Evolutionary conservation across 2,329 filamentous ascomycete genomes (phyloP).

Genomic region (Lomentospora prolificans): DNA sequence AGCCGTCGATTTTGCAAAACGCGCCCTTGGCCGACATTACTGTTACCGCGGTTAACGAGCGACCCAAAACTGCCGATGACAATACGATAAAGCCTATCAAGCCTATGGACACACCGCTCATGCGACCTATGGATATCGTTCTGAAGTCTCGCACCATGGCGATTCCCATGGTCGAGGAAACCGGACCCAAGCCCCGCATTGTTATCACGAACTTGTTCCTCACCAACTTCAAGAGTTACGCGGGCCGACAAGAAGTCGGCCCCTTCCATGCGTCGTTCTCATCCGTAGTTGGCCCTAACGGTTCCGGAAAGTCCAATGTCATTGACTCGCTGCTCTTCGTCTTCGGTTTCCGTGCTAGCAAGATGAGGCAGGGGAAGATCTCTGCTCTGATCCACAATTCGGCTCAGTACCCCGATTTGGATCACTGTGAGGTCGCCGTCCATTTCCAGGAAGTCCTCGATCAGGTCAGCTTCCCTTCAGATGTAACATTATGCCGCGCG

Average conservation of each 20-base stretch:
- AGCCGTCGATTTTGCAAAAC: slow-evolving; percentile 35
- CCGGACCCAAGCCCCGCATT: slow-evolving; percentile 71
- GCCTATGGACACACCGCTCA: slow-evolving; percentile 66
- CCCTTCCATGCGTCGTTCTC: slow-evolving; percentile 97
- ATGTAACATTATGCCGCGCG: neutral
- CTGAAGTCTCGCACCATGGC: slow-evolving; percentile 70
- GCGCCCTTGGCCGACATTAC: slow-evolving; percentile 69
- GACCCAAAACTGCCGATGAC: slow-evolving; percentile 30
- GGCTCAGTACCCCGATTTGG: slow-evolving; percentile 71
- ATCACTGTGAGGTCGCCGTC: slow-evolving; percentile 90
- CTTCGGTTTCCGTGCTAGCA: slow-evolving; percentile 97
- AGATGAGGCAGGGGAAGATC: slow-evolving; percentile 98
- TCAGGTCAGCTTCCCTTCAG: slow-evolving; percentile 32
- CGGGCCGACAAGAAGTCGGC: slow-evolving; percentile 86
- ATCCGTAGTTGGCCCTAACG: slow-evolving; percentile 94
- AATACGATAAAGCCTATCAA: slow-evolving; percentile 60
- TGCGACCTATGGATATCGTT: slow-evolving; percentile 89
- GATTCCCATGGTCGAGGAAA: slow-evolving; percentile 60
- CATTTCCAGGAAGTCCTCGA: slow-evolving; percentile 96
- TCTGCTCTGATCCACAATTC: slow-evolving; percentile 98
- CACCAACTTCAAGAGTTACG: slow-evolving; percentile 98
- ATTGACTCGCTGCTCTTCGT: slow-evolving; percentile 97
- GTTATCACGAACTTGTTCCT: slow-evolving; percentile 89
- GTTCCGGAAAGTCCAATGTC: slow-evolving; percentile 96
- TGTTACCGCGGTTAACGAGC: slow-evolving; percentile 49